Evolutionary conservation across 1,139 yeast genomes (phyloP).

Genomic region (Taphrina communis): DNA sequence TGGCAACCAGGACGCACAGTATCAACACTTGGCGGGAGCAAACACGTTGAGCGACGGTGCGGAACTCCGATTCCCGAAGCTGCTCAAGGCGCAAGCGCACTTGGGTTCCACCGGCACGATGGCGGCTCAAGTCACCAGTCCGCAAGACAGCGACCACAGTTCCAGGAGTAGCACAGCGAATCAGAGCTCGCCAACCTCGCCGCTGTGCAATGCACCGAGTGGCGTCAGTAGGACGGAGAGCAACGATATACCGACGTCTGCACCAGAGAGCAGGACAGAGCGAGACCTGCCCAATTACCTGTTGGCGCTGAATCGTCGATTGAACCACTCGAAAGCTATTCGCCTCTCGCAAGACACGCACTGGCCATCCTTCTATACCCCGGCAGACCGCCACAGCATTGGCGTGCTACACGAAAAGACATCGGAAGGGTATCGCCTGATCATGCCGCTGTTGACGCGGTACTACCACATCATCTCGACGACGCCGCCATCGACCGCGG

Average conservation of each 20-base stretch:
- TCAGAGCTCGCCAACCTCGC: background rate
- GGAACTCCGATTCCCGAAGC: constrained; percentile 3
- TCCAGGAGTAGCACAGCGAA: background rate
- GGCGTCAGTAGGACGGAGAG: background rate
- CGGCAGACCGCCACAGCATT: constrained; percentile 19
- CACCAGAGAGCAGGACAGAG: constrained; percentile 18
- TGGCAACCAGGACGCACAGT: constrained; percentile 21
- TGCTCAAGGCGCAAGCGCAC: constrained; percentile 3
- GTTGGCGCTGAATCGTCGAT: constrained; percentile 20
- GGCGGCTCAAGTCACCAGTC: background rate
- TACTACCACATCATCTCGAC: constrained; percentile 16
- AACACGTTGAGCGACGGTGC: constrained; percentile 21
- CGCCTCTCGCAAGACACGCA: constrained; percentile 9
- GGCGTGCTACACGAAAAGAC: constrained; percentile 27
- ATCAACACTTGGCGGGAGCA: constrained; percentile 34
- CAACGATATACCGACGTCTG: background rate
- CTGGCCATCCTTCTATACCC: constrained; percentile 28
- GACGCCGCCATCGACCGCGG: constrained; percentile 11
- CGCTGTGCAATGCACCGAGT: background rate
- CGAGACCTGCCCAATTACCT: constrained; percentile 24
- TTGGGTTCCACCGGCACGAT: background rate
- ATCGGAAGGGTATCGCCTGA: constrained; percentile 16
- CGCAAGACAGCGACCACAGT: background rate
- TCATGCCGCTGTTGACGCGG: constrained; percentile 25
- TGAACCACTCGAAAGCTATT: constrained; percentile 25